Evolutionary conservation across 2,329 filamentous ascomycete species (phyloP), one percentile per base, ranked within the genome.

Genomic region (Ascochyta lentis): DNA sequence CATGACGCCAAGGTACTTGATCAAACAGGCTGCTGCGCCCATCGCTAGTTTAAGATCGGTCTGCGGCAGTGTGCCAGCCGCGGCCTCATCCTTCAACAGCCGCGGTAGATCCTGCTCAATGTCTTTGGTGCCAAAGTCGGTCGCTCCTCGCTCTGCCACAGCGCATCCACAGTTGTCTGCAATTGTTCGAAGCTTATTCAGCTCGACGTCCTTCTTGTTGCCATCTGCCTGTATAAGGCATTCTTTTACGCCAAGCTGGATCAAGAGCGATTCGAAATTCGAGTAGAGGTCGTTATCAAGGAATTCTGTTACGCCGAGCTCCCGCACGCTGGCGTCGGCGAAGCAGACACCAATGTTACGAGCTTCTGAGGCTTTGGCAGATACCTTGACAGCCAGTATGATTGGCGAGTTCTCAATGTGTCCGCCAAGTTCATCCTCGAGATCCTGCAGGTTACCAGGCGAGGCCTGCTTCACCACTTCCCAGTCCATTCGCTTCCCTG

Each of bases 241-340:
- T 75, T 99, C 95, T 72, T 92, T 95, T 19, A 97, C 92, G 6
- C 95, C 95, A 3, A 99, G 86, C 73, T 99, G 96, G 64, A 99
- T 99, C 48, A 99, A 85, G 16, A 99, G 83, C 3, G 93, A 92
- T 78, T 99, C 95, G 64, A 99, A 96, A 75, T 99, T 99, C 48
- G 94, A 98, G 79, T 96, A 99, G 9, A 97, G 83, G 72, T 99
- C 95, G 71, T 98, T 99, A 81, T 99, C 95, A n/a, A 96, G 85
- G 64, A 99, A 99, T 73, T 99, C 96, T 80, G 91, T 96, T 49
- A 99, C 92, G 8, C 95, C 95, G 2, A 99, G 84, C 79, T 99
- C 95, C 47, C 95, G 85, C 24, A 98, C 94, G 64, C 92, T 97
- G 1, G 96, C 95, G 80, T 99, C 95, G 7, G 95, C 96, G 72